phyloP scores from a whole-genome alignment of 176 grass and related monocot genomes.

The Oryza punctata region DNA sequence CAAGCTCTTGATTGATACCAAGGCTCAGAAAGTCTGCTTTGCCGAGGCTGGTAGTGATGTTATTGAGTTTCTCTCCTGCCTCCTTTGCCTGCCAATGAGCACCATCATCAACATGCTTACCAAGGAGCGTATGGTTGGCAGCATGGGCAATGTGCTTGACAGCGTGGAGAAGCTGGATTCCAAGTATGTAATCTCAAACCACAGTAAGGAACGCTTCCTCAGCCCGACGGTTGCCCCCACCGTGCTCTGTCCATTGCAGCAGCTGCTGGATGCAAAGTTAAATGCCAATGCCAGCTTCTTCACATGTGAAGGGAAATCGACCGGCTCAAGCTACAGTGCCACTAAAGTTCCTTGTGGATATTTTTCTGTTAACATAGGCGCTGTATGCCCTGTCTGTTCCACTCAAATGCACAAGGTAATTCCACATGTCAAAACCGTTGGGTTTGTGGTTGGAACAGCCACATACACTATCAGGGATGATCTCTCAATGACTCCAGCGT shows the following conservation, averaged over 20 bases:
- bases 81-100: constrained; percentile 34
- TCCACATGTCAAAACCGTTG: background rate
- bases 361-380: background rate
- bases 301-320: background rate
- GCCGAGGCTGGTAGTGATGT: constrained; percentile 23
- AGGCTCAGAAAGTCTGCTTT: constrained; percentile 34
- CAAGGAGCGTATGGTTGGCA: constrained; percentile 36
- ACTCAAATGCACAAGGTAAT: background rate
- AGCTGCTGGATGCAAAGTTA: background rate
- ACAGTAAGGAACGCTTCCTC: background rate
- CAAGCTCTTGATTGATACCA: constrained; percentile 33
- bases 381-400: background rate
- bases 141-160: constrained; percentile 21
- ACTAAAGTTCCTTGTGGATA: background rate
- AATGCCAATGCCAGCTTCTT: background rate
- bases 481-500: constrained; percentile 4
- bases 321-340: rapidly evolving
- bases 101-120: constrained; percentile 12
- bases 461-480: constrained; percentile 4
- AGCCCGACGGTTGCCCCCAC: background rate
- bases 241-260: background rate
- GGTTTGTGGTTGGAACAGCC: background rate
- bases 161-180: constrained; percentile 11
- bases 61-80: constrained; percentile 2
- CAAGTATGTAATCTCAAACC: constrained; percentile 12